phyloP scores from a whole-genome alignment of 345 rosid species.

The Aquilaria yunnanensis region DNA sequence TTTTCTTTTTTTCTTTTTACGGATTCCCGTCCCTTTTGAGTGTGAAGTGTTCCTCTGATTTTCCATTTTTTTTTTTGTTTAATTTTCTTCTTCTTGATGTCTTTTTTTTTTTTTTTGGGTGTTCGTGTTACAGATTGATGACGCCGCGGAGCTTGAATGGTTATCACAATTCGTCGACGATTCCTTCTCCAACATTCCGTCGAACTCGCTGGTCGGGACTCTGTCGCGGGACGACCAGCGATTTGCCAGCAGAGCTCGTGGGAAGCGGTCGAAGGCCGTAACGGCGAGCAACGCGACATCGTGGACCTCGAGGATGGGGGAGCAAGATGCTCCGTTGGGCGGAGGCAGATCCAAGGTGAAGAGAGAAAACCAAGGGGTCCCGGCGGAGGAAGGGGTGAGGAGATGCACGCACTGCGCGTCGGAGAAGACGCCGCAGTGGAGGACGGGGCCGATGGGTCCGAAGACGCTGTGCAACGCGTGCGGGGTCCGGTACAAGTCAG shows the following conservation, averaged over 20 bases:
- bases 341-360: slow-evolving; percentile 25
- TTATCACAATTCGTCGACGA: slow-evolving; percentile 74
- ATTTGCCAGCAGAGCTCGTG: slow-evolving; percentile 35
- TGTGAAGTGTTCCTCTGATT: neutral
- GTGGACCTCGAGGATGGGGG: slow-evolving; percentile 24
- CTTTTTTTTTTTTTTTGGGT: neutral
- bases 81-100: neutral
- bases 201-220: slow-evolving; percentile 35
- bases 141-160: slow-evolving; percentile 87
- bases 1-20: neutral
- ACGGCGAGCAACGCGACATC: slow-evolving; percentile 15
- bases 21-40: no score
- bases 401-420: slow-evolving; percentile 77
- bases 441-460: slow-evolving; percentile 79
- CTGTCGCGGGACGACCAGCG: slow-evolving; percentile 24
- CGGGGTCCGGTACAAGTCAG: slow-evolving; percentile 80
- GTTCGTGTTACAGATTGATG: slow-evolving; percentile 47
- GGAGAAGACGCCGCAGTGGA: slow-evolving; percentile 86
- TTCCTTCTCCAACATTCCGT: slow-evolving; percentile 51
- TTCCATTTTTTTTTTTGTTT: neutral
- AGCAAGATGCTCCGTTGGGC: slow-evolving; percentile 11
- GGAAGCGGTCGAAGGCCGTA: slow-evolving; percentile 44
- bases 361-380: slow-evolving; percentile 21
- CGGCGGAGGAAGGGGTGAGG: slow-evolving; percentile 36
- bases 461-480: slow-evolving; percentile 76